Conservation (phyloP, 2,329 filamentous ascomycete species). For the Cladosporium halotolerans region DNA sequence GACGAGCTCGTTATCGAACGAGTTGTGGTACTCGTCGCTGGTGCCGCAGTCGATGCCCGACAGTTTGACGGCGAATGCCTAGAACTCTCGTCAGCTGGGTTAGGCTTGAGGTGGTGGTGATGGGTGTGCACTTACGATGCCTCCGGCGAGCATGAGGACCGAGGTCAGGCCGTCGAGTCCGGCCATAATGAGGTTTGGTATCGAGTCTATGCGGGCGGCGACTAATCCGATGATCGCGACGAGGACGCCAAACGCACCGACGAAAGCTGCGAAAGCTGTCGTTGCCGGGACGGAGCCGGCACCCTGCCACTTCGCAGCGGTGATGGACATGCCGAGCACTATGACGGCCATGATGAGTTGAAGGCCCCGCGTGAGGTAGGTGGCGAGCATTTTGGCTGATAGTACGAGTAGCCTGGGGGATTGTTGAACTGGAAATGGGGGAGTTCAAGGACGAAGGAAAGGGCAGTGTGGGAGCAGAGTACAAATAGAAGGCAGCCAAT, state of each 20-base stretch:
- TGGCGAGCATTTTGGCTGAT: conserved; percentile 12
- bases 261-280: conserved; percentile 20
- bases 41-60: conserved; percentile 15
- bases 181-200: conserved; percentile 17
- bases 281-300: conserved; percentile 17
- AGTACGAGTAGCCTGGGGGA: too few species aligned
- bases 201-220: conserved; percentile 17
- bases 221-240: conserved; percentile 19
- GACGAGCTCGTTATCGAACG: conserved; percentile 14
- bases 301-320: conserved; percentile 20
- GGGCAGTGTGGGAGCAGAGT: too few species aligned
- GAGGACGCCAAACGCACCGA: conserved; percentile 21
- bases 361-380: conserved; percentile 13
- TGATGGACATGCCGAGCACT: conserved; percentile 24
- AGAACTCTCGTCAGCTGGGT: neutral
- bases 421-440: too few species aligned
- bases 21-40: neutral
- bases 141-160: conserved; percentile 21
- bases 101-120: neutral
- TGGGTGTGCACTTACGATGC: conserved; percentile 21
- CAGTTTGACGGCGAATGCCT: conserved; percentile 20
- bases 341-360: conserved; percentile 23
- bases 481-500: too few species aligned
- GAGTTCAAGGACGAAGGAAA: too few species aligned
- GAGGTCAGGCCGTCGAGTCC: conserved; percentile 19